These are phyloP conservation scores for Astrocystis sublimbata DNA, from an alignment of 495 filamentous ascomycete genomes.

Conservation along the genomic window DNA sequence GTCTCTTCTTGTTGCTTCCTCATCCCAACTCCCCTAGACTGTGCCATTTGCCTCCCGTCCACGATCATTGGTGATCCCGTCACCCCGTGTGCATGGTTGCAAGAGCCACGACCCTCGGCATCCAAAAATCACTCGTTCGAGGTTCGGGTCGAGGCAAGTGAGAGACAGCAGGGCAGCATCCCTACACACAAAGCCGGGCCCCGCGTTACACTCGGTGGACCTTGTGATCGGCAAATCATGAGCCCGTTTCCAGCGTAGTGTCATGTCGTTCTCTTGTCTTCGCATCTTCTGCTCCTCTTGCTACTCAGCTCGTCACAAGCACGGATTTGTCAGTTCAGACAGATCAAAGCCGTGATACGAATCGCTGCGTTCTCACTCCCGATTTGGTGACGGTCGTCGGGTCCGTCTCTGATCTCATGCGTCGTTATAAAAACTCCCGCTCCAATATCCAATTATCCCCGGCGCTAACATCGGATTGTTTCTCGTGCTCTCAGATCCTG, in stretches of 20 bases:
- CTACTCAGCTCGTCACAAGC: neutral
- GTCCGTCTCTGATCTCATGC: neutral
- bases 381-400: neutral
- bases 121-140: neutral
- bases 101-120: neutral
- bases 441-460: neutral
- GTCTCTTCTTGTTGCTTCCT: neutral
- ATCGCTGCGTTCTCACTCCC: neutral
- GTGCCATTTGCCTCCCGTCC: neutral
- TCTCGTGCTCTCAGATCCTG: neutral
- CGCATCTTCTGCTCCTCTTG: neutral
- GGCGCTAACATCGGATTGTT: neutral
- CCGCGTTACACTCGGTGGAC: slow-evolving; percentile 1
- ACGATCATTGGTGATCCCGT: neutral
- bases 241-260: slow-evolving; percentile 4
- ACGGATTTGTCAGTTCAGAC: neutral
- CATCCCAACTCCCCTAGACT: too few species aligned
- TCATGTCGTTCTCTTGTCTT: neutral
- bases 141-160: neutral
- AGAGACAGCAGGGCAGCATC: neutral
- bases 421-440: neutral
- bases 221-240: slow-evolving; percentile 14
- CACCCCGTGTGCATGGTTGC: neutral
- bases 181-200: slow-evolving; percentile 1
- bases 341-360: neutral